Base-by-base conservation (phyloP, 164 flowering plant genomes). In the Aristolochia fimbriata region DNA sequence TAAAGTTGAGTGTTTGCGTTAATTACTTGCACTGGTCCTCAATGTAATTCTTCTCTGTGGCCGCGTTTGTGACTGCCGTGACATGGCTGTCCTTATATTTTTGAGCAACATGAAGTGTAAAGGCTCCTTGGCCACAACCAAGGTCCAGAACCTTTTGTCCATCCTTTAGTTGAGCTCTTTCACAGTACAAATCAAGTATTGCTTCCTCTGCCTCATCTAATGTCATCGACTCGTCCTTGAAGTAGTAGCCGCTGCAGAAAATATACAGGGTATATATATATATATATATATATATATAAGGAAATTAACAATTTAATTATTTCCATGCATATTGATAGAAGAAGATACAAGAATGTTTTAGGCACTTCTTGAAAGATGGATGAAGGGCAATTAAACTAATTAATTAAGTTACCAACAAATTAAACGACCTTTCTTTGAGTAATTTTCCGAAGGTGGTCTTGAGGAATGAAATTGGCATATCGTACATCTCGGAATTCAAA, bases 171-270 rank as follows among this genome's bases (percentile, higher is more conserved):
- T 55, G 51, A 15, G 65, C 27, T 33, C 65, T 62, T 58, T 62
- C 59, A 12, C 59, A 62, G 51, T 62, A 62, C 31, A 62, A 55
- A 12, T 62, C 65, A 31, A 62, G 30, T 59, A 62, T 62, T 62
- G 65, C 65, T 24, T 16, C 17, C 65, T 62, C 65, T 15, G 65
- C 65, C 17, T 62, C 59, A 7, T 62, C 59, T n/a, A 62, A 25
- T 46, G 65, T 54, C 16, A 24, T n/a, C 2, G 51, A 22, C 0
- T 62, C 65, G 41, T 62, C 59, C 37, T 62, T 46, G 50, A 62
- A 62, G 52, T 62, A 62, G 41, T 45, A 50, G 10, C 12, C 20
- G 19, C 53, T 50, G 53, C 20, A 50, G 12, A 37, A 7, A 37
- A 10, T 10, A 37, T 27, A n/a, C n/a, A n/a, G n/a, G n/a, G n/a